Conservation (phyloP, 1,284 basidiomycete species). For the Cerioporus squamosus region DNA sequence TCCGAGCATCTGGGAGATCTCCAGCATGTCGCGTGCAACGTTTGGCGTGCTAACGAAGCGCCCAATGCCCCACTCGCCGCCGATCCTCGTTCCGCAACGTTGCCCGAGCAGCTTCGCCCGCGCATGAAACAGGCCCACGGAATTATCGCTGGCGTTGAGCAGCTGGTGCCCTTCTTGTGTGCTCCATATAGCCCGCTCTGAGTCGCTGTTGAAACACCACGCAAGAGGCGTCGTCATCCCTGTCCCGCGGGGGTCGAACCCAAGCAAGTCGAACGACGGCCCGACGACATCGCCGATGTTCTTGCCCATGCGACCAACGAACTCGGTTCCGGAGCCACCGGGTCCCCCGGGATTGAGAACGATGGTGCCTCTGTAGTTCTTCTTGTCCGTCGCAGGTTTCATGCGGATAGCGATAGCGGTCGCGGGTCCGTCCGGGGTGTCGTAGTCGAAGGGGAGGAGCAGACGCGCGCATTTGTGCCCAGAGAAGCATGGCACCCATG, state of each 20-base stretch:
- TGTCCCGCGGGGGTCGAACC: slow-evolving; percentile 48
- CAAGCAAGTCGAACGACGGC: slow-evolving; percentile 50
- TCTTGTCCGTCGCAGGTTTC: slow-evolving; percentile 29
- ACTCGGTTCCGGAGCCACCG: slow-evolving; percentile 48
- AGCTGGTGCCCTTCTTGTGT: slow-evolving; percentile 13
- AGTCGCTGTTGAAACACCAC: slow-evolving; percentile 25
- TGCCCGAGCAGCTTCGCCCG: slow-evolving; percentile 15
- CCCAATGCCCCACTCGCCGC: slow-evolving; percentile 35
- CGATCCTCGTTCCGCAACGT: slow-evolving; percentile 17
- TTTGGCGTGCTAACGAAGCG: slow-evolving; percentile 47
- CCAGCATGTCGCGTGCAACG: slow-evolving; percentile 54
- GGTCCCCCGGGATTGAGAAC: slow-evolving; percentile 59
- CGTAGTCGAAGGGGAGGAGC: too few relatives aligned
- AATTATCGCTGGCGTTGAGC: slow-evolving; percentile 9
- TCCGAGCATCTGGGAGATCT: slow-evolving; percentile 48
- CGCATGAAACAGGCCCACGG: slow-evolving; percentile 10
- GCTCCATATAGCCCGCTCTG: slow-evolving; percentile 22
- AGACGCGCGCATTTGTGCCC: too few relatives aligned
- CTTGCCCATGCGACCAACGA: slow-evolving; percentile 33
- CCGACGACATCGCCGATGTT: slow-evolving; percentile 43
- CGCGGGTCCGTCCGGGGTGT: slow-evolving; percentile 30
- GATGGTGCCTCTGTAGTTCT: slow-evolving; percentile 48
- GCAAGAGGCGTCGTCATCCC: slow-evolving; percentile 24
- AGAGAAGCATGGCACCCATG: too few relatives aligned
- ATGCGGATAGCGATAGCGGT: slow-evolving; percentile 41